Base-by-base conservation (phyloP, 345 rosid species). In the Pistacia atlantica region DNA sequence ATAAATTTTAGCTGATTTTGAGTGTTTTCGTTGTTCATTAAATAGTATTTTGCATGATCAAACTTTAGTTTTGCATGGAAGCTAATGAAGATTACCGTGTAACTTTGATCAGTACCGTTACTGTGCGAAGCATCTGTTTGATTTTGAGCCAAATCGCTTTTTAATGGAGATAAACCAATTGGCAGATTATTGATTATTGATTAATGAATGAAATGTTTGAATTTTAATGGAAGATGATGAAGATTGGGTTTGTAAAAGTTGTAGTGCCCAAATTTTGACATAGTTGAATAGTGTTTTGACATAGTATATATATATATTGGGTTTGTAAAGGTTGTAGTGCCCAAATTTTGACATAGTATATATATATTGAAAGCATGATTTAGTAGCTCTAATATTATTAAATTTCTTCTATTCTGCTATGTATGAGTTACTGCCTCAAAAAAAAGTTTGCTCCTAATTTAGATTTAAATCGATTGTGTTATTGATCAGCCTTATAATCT, bases 401-500 rank as follows among this genome's bases (percentile, higher is more conserved):
- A 31, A 31, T 31, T 31, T 31, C 33, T 31, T 31, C 33, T 31
- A 31, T 31, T 31, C 33, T 31, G 33, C 33, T 31, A 31, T 31
- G 0, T 31, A 31, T 31, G 33, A 31, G 33, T 31, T 31, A 31
- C 33, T 31, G 33, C 2, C 33, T 31, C 33, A 31, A 31, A 31
- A 31, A 22, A 2, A 31, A 31, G 2, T 31, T 31, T 31, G 33
- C 33, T 2, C 33, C 33, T 42, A 5, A 8, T 42, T 42, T 7
- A 35, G 18, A 11, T 58, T 20, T 58, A 25, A 20, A 25, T 58
- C 20, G 4, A 14, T 37, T 22, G 16, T 25, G 13, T 4, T 11
- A 5, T 42, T 42, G 46, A 42, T 42, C 76, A 83, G 84, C 72
- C 4, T 8, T 20, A 72, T 83, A 16, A 13, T 54, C 6, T 55